Evolutionary conservation across 108 stramenopile species (phyloP).

Genomic region (Nannochloropsis salina): DNA sequence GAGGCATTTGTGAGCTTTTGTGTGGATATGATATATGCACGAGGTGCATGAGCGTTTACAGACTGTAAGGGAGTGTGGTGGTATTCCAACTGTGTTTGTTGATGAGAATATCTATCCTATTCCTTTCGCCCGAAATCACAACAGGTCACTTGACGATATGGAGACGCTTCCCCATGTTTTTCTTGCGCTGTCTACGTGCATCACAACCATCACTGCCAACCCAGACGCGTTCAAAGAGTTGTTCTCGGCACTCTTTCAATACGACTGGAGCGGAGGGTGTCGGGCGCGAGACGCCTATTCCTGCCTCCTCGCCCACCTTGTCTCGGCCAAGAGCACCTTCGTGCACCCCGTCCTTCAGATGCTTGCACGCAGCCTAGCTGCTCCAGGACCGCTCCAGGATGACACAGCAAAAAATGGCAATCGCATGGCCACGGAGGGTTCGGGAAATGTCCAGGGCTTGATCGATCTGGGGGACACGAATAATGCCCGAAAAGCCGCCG

Average conservation of each 20-base stretch:
- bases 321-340: constrained; percentile 51
- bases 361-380: constrained; percentile 46
- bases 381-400: neutral
- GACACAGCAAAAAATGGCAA: neutral
- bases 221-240: constrained; percentile 53
- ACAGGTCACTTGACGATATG: constrained; percentile 39
- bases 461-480: neutral
- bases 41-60: too few species aligned
- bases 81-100: too few species aligned
- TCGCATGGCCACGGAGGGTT: neutral
- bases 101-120: neutral
- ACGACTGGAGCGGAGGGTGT: constrained; percentile 40
- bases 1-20: too few species aligned
- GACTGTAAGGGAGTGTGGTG: too few species aligned
- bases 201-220: constrained; percentile 37
- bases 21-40: too few species aligned
- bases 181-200: constrained; percentile 42
- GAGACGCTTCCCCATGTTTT: constrained; percentile 50
- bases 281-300: constrained; percentile 35
- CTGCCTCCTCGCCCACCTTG: constrained; percentile 39
- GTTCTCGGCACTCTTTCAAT: constrained; percentile 48
- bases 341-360: constrained; percentile 48
- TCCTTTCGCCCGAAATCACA: neutral
- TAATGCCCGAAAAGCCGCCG: constrained; percentile 26
- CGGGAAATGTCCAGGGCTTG: neutral